Conservation (phyloP, 768 basidiomycete genomes). For the Epithele typhae region DNA sequence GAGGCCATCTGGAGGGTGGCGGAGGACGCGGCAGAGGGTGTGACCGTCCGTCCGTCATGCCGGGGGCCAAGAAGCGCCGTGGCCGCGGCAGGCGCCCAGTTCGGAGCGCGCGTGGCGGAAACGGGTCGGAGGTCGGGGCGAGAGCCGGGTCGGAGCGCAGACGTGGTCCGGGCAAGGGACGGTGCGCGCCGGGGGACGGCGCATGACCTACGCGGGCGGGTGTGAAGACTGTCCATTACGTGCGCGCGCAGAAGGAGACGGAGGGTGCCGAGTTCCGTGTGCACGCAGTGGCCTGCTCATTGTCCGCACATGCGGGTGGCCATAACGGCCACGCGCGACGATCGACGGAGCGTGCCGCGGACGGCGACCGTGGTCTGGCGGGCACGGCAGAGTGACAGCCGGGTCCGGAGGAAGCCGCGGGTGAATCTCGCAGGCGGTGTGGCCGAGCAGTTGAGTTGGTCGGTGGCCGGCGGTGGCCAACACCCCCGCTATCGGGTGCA, state of each 20-base stretch:
- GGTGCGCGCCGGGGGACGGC: background rate
- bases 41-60: conserved; percentile 4
- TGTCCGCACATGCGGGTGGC: too few relatives aligned
- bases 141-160: background rate
- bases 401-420: too few relatives aligned
- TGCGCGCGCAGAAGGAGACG: background rate
- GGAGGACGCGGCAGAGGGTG: conserved; percentile 14
- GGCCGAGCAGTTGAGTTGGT: too few relatives aligned
- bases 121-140: conserved; percentile 1
- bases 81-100: background rate
- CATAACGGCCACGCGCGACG: too few relatives aligned
- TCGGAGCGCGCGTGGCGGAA: conserved; percentile 14
- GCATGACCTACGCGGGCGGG: background rate
- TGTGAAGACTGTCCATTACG: conserved; percentile 10
- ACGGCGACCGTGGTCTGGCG: too few relatives aligned
- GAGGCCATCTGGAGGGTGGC: conserved; percentile 28
- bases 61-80: conserved; percentile 2
- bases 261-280: too few relatives aligned
- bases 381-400: too few relatives aligned
- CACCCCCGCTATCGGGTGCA: too few relatives aligned
- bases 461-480: too few relatives aligned
- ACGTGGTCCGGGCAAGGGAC: background rate
- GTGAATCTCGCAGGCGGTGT: too few relatives aligned
- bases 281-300: too few relatives aligned
- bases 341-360: too few relatives aligned